Evolutionary conservation across 306 rosid genomes (phyloP).

Genomic region (Cucurbita moschata): DNA sequence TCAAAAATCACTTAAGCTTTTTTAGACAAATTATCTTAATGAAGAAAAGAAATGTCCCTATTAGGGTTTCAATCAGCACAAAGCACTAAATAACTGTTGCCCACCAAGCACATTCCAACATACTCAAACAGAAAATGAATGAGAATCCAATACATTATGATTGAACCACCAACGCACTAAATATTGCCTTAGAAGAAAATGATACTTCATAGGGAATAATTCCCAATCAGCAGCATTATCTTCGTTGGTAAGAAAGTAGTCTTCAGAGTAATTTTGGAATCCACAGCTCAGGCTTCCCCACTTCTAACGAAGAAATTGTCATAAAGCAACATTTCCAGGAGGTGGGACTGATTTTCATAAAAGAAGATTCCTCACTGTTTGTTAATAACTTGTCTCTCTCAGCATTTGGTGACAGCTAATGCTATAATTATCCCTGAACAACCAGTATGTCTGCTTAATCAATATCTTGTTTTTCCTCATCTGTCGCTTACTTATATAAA

Average conservation of each 20-base stretch:
- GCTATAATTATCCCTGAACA: constrained; percentile 29
- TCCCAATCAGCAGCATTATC: constrained; percentile 53
- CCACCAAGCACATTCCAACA: constrained; percentile 56
- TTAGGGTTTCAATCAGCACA: constrained; percentile 54
- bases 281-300: constrained; percentile 40
- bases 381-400: constrained; percentile 39
- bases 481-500: constrained; percentile 14
- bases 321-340: constrained; percentile 30
- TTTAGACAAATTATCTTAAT: constrained; percentile 1
- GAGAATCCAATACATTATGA: constrained; percentile 40
- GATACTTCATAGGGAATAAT: constrained; percentile 46
- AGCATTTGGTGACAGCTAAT: constrained; percentile 38
- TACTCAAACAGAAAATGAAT: constrained; percentile 25
- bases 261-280: constrained; percentile 36
- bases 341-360: constrained; percentile 40
- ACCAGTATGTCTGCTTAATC: constrained; percentile 32
- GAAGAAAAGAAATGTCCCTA: constrained; percentile 34
- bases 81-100: constrained; percentile 50
- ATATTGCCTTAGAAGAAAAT: constrained; percentile 25
- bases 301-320: constrained; percentile 39
- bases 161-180: constrained; percentile 36
- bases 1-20: constrained; percentile 9
- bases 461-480: constrained; percentile 32
- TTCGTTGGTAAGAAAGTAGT: constrained; percentile 44
- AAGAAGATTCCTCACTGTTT: constrained; percentile 58